Base-by-base conservation (phyloP, 2,329 filamentous ascomycete species). In the Phaeophleospora eucalypticola region DNA sequence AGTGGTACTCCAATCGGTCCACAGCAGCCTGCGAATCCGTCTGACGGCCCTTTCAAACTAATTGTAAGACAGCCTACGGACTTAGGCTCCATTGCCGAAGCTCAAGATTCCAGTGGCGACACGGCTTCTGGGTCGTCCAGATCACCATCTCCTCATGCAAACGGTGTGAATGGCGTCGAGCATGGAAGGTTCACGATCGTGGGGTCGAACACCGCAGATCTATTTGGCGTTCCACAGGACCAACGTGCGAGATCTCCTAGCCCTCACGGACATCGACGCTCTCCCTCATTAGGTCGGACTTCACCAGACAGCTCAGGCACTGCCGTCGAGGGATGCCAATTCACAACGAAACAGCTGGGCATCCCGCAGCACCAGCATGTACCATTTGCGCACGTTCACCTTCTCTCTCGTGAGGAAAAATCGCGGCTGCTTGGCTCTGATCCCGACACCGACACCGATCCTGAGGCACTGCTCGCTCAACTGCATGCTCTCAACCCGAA, bases 351-450 rank as follows among this genome's bases (percentile, higher is more conserved):
- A 37, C 49, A 48, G 17, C 43, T 61, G 10, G 52, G 53, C 8
- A 27, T 42, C 15, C 51, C 57, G 9, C 49, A 57, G 20, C 52
- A 56, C 41, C 45, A 46, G 0, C 46, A 56, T 34, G 52, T 65
- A 1, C 56, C 57, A 4, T 41, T 44, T 17, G 47, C 57, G n/a
- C 48, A 64, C 20, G 62, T 65, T 3, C 60, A 64, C 43, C 46
- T 46, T 7, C 51, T 64, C 17, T 51, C 49, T 27, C 49, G 52
- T 15, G 42, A 44, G 1, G 61, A 65, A 15, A 62, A 65, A 43
- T 38, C 43, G 4, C 48, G 46, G 29, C 48, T 65, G 45, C 52
- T 65, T 12, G 54, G 55, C 8, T 51, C 54, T n/a, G 54, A 58
- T 33, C 52, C 57, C 12, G 59, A 65, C 21, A 54, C 57, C 9